Evolutionary conservation across 495 filamentous ascomycete species (phyloP), one percentile per base, ranked within the genome.

Genomic region (Aspergillus sparsus): DNA sequence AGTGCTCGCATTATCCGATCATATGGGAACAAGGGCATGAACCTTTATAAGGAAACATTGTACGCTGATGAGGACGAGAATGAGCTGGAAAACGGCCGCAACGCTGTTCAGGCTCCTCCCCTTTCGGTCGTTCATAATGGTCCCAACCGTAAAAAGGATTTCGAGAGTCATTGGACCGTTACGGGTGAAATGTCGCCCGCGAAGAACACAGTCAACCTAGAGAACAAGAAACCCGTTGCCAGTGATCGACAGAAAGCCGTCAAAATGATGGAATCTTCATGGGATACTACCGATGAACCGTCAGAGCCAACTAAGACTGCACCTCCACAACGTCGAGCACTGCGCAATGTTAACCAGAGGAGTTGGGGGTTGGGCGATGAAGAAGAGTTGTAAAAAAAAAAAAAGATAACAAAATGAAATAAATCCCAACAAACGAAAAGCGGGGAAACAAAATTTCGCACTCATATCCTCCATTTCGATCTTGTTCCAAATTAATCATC

Each of bases 31-130:
- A 84, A 79, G 27, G 86, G 86, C 31, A 71, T 86, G n/a, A 80
- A 83, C 41, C 81, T 97, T 32, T 96, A 95, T 77, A 79, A 91
- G 62, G 88, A 91, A 70, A 85, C 88, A 21, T 70, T 94, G 16
- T 85, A 85, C 69, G 75, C 74, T 49, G 87, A 87, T 55, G 71
- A 84, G 37, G 77, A 76, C 6, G 69, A 68, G 42, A 63, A 67
- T 5, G 68, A 76, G 16, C 46, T 33, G n/a, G 51, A 61, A 39
- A 53, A 61, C 54, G 62, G 66, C 57, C 57, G 63, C 6, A 64
- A 76, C 39, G 66, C 67, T 7, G 74, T 74, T 41, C 50, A 64
- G 32, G 58, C 64, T 16, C 63, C 56, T n/a, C 76, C 76, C 0
- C 79, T 89, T 10, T 79, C 81, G 16, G 83, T 84, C 46, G 82